A percentile compares a stretch with the other conserved stretches of the same genome.
phyloP scores from a whole-genome alignment of 1,284 basidiomycete genomes.

The Ceratobasidium sp. region DNA sequence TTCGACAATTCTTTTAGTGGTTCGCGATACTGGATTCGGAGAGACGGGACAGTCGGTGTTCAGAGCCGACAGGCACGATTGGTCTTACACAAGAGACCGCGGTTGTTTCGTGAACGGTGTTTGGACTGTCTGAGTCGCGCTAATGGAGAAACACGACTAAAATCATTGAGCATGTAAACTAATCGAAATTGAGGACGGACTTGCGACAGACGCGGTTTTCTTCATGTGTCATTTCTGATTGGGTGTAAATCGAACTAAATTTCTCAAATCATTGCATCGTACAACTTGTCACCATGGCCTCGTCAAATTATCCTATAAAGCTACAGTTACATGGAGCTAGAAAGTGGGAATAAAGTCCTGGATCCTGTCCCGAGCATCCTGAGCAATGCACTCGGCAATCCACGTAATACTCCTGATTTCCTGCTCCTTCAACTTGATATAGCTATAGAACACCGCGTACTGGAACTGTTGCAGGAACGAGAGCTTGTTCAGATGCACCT shows the following conservation, averaged over 20 bases:
- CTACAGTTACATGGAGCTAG: slow-evolving; percentile 55
- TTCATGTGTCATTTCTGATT: no score
- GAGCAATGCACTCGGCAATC: slow-evolving; percentile 98
- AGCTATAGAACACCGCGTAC: slow-evolving; percentile 92
- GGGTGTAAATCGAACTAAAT: no score
- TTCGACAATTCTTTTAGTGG: slow-evolving; percentile 7
- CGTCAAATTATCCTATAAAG: background rate
- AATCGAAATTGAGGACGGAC: no score
- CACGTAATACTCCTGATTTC: slow-evolving; percentile 97
- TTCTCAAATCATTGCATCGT: no score
- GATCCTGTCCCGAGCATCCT: slow-evolving; percentile 93
- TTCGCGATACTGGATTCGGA: slow-evolving; percentile 16
- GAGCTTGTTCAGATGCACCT: slow-evolving; percentile 94
- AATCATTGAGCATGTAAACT: no score
- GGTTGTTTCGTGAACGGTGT: background rate
- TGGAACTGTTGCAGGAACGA: slow-evolving; percentile 97
- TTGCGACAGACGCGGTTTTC: no score
- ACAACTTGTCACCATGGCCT: background rate
- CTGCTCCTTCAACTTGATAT: slow-evolving; percentile 98
- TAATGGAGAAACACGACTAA: no score
- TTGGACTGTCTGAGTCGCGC: no score
- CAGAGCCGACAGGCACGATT: background rate
- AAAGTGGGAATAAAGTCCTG: slow-evolving; percentile 93
- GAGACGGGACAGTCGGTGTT: background rate
- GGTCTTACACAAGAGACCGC: background rate